Percentiles rank a stretch among this genome's conserved stretches.
These are phyloP conservation scores for Wallacemonas rigidus DNA, from an alignment of 208 protist genomes.

Conservation along the genomic window DNA sequence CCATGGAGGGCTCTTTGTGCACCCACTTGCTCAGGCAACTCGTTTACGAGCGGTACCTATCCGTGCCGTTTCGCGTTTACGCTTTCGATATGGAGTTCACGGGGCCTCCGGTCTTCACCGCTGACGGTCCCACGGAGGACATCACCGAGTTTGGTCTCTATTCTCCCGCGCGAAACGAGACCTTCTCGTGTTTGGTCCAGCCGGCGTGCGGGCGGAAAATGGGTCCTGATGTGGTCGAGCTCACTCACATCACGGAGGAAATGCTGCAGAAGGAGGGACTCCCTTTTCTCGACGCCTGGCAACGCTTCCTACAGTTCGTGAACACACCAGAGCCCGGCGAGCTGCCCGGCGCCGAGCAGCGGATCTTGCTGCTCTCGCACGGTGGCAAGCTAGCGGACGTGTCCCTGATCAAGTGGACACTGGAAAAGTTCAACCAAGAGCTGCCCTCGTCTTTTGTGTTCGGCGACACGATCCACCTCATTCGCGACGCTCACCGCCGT, in stretches of 20 bases:
- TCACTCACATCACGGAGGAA: slow-evolving; percentile 80
- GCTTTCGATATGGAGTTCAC: slow-evolving; percentile 93
- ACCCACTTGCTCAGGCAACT: slow-evolving; percentile 66
- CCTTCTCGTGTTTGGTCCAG: slow-evolving; percentile 74
- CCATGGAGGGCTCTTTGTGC: slow-evolving; percentile 79
- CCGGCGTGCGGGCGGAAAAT: slow-evolving; percentile 60
- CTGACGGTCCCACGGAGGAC: slow-evolving; percentile 85
- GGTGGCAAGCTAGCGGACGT: slow-evolving; percentile 90
- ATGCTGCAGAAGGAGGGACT: slow-evolving; percentile 72
- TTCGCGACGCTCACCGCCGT: slow-evolving; percentile 85
- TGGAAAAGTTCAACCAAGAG: slow-evolving; percentile 67
- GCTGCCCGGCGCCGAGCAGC: slow-evolving; percentile 52
- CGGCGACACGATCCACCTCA: slow-evolving; percentile 87
- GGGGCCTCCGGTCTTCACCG: slow-evolving; percentile 79
- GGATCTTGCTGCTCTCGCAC: slow-evolving; percentile 82
- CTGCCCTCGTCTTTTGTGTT: slow-evolving; percentile 75
- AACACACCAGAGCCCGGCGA: slow-evolving; percentile 70
- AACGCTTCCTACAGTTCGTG: slow-evolving; percentile 68
- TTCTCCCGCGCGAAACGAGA: slow-evolving; percentile 64
- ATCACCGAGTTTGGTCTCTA: slow-evolving; percentile 90
- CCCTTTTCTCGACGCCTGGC: slow-evolving; percentile 81
- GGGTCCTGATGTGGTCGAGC: slow-evolving; percentile 56
- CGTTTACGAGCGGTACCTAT: slow-evolving; percentile 82
- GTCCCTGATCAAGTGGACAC: slow-evolving; percentile 85
- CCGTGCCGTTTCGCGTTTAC: slow-evolving; percentile 86